Base-by-base conservation (phyloP, 176 grass and related monocot species). In the Carex kokanica region DNA sequence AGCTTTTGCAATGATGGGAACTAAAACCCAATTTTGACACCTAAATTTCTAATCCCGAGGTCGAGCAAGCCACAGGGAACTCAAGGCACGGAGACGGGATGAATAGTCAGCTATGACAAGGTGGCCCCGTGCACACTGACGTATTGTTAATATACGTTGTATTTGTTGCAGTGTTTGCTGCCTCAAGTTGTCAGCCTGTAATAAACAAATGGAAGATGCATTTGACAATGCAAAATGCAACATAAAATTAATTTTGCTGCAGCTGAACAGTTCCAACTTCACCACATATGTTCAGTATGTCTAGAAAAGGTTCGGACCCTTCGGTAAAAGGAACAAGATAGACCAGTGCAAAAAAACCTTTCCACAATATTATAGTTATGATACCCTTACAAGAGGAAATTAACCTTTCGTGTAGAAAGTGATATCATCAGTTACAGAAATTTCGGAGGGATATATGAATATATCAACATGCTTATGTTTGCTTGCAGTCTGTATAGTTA, bases 61-160 rank as follows among this genome's bases (percentile, higher is more conserved):
- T 45, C 95, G 85, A 86, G 95, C 95, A 84, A 98, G 92, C 95
- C 95, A 98, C 24, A 98, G 87, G 82, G 95, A 98, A 72, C 95
- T 98, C 79, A 98, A 79, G 81, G 95, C 95, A 79, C 95, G 92
- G 67, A 98, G 92, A 15, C 95, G 88, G 21, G 95, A 98, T 61
- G 90, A 94, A 78, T 98, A 98, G 91, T 94, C 95, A 52, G 84
- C 88, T 88, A 94, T 94, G 17, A 93, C 92, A 82, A 98, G 88
- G 65, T 93, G 87, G 4, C 92, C 92, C 49, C 92, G 87, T 43
- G 95, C 95, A 81, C 81, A 88, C 67, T 98, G 95, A 53, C 88
- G 91, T 41, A 85, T 98, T 23, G 95, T 98, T 78, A 98, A 87
- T 84, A 88, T 98, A 34, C 92, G 84, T 78, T 98, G 92, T 89